These are phyloP conservation scores for Botrytis elliptica DNA, from an alignment of 2,329 filamentous ascomycete species.

Conservation along the genomic window DNA sequence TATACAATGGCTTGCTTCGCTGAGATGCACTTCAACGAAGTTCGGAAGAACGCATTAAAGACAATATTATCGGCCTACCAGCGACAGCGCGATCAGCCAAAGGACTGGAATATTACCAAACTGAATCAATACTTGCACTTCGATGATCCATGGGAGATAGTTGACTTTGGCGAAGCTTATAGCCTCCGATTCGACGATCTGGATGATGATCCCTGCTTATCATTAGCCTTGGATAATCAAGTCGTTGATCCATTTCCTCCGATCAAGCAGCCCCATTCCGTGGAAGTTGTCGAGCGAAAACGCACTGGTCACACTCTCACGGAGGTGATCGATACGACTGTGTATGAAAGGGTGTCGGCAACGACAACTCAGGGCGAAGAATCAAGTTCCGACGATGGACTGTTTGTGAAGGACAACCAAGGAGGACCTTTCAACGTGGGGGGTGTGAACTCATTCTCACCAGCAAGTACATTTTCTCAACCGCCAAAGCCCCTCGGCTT, in stretches of 20 bases:
- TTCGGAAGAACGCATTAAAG: conserved; percentile 58
- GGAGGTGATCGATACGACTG: conserved; percentile 55
- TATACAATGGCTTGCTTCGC: conserved; percentile 71
- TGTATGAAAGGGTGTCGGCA: conserved; percentile 44
- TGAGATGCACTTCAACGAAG: conserved; percentile 62
- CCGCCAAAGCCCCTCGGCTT: not conserved
- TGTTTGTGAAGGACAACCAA: conserved; percentile 33
- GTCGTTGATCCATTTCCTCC: conserved; percentile 46
- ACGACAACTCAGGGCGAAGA: conserved; percentile 7
- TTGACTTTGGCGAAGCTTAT: conserved; percentile 61
- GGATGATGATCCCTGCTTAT: conserved; percentile 39
- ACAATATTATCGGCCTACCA: conserved; percentile 55
- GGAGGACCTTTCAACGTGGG: not conserved
- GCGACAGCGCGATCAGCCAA: conserved; percentile 55
- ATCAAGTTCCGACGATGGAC: conserved; percentile 37
- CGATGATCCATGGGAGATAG: conserved; percentile 64
- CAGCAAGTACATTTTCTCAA: not conserved
- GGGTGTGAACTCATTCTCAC: not conserved
- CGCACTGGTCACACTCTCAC: conserved; percentile 52
- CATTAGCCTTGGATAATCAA: conserved; percentile 32
- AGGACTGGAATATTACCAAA: conserved; percentile 57
- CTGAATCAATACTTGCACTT: conserved; percentile 62
- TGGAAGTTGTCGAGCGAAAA: conserved; percentile 58
- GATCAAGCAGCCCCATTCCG: conserved; percentile 56
- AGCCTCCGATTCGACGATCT: conserved; percentile 52